phyloP scores from a whole-genome alignment of 2,329 filamentous ascomycete genomes.

The Cytospora piceicola region DNA sequence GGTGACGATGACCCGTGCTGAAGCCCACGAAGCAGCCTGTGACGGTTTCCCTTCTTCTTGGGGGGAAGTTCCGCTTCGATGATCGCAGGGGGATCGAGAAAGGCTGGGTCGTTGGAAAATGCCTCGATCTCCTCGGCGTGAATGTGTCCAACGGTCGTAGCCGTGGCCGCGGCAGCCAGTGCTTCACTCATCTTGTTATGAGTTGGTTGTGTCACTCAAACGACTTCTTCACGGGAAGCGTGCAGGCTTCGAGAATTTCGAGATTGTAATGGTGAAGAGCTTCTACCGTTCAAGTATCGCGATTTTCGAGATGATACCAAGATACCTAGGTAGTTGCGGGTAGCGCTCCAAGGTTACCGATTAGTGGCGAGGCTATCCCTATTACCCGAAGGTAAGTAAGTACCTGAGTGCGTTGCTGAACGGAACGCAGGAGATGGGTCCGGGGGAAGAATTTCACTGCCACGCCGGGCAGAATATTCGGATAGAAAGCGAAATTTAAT shows the following conservation, averaged over 20 bases:
- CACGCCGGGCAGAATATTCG: conserved; percentile 4
- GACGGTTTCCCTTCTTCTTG: conserved; percentile 67
- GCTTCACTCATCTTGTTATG: conserved; percentile 18
- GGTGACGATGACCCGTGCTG: conserved; percentile 83
- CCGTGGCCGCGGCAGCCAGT: conserved; percentile 25
- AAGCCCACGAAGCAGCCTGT: conserved; percentile 72
- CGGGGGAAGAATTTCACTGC: conserved; percentile 15
- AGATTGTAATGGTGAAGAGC: background rate
- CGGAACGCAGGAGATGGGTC: conserved; percentile 7
- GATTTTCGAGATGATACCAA: background rate
- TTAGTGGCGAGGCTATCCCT: conserved; percentile 15
- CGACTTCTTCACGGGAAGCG: background rate
- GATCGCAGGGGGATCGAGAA: conserved; percentile 24
- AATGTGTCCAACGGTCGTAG: conserved; percentile 24
- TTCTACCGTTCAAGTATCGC: background rate
- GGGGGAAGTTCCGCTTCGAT: conserved; percentile 42
- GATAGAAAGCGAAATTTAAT: background rate
- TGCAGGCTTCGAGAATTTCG: background rate
- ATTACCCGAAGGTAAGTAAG: background rate
- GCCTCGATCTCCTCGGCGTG: conserved; percentile 28
- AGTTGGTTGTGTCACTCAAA: background rate
- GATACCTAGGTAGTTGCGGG: background rate
- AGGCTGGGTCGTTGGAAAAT: conserved; percentile 30
- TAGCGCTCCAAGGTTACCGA: background rate
- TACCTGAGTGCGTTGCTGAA: background rate